Percentiles rank a stretch among this genome's conserved stretches.
Conservation (phyloP, 441 rosid species). For the Manihot esculenta region DNA sequence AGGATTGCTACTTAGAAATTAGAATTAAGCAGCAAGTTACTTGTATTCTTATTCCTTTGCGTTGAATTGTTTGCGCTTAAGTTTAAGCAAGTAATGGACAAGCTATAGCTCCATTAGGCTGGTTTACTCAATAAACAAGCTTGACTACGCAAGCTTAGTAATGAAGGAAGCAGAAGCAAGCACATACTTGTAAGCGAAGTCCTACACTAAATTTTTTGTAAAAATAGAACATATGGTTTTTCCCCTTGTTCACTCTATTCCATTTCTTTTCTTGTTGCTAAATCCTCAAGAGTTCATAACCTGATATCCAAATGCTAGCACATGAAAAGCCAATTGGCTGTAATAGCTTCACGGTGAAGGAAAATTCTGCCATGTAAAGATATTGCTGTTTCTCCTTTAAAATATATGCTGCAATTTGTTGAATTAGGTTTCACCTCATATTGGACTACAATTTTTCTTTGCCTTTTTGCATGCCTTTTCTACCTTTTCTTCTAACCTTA, state of each 20-base stretch:
- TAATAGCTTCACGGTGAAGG: background rate
- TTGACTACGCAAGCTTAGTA: background rate
- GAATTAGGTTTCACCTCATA: background rate
- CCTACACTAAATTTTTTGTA: no score
- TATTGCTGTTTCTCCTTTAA: background rate
- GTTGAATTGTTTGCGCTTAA: background rate
- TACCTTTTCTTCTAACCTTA: constrained; percentile 16
- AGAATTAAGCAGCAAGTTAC: no score
- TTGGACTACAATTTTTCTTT: constrained; percentile 15
- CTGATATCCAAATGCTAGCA: no score
- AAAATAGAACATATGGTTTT: no score
- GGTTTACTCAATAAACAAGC: background rate
- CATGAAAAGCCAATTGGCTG: background rate
- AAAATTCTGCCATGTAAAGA: background rate
- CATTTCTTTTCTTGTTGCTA: background rate
- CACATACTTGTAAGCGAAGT: background rate
- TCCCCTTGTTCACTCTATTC: no score
- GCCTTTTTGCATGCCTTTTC: constrained; percentile 4
- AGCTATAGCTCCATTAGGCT: background rate
- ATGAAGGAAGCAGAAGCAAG: background rate
- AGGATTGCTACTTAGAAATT: no score
- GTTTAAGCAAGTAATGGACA: no score
- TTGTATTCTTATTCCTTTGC: no score
- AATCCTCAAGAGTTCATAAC: no score
- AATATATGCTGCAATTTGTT: background rate